phyloP scores from a whole-genome alignment of 192 early-diverging fungal species.

The Gigaspora rosea region DNA sequence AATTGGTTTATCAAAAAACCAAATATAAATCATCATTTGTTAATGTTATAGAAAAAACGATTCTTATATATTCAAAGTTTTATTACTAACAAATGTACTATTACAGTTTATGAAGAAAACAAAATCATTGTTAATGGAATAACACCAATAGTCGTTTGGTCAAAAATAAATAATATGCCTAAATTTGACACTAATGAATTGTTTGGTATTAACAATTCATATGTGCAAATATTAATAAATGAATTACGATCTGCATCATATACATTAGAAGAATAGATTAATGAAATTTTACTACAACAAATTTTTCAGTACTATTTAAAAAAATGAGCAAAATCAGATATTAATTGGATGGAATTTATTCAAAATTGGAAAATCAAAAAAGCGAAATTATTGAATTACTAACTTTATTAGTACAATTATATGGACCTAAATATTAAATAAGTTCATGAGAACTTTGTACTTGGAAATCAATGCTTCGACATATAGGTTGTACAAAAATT shows the following conservation, averaged over 20 bases:
- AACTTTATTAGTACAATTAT: background rate
- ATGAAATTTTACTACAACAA: background rate
- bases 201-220: too few species aligned
- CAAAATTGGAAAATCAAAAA: background rate
- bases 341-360: slow-evolving; percentile 10
- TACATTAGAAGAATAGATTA: background rate
- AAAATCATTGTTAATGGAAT: too few species aligned
- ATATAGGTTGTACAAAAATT: too few species aligned
- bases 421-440: background rate
- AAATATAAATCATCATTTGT: background rate
- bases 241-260: too few species aligned
- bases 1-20: too few species aligned
- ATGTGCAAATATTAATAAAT: too few species aligned
- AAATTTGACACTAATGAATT: too few species aligned
- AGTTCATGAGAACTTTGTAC: background rate
- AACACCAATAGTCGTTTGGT: too few species aligned
- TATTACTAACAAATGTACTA: background rate
- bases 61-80: background rate
- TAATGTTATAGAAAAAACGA: background rate
- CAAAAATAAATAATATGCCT: too few species aligned
- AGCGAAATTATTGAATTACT: slow-evolving; percentile 13
- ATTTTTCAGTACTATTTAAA: background rate
- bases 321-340: background rate
- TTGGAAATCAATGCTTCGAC: too few species aligned
- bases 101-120: too few species aligned